Evolutionary conservation across 768 basidiomycete species (phyloP), one percentile per base, ranked within the genome.

Genomic region (Chalciporus sphaerocephalus): DNA sequence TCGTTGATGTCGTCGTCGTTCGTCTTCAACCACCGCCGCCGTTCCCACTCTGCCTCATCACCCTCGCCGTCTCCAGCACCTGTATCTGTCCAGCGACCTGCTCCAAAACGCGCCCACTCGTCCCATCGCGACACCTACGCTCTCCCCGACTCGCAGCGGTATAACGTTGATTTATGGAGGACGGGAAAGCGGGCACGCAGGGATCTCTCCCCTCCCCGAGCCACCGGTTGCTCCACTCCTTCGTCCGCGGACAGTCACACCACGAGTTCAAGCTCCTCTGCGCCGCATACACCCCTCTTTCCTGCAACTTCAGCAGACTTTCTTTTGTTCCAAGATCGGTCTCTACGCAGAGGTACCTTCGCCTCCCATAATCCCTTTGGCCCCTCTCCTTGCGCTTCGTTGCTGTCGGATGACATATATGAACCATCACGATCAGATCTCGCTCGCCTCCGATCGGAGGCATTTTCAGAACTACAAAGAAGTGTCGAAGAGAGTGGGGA

Each of bases 401-500:
- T 40, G 44, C 41, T 50, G 25, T 46, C 40, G 3, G 53, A 53
- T 44, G 67, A 64, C 39, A n/a, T 43, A 27, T 55, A 46, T 20
- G 55, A 59, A 21, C 47, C 47, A 21, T 53, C 62, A 23, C 39
- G 60, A 13, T 58, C 48, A 5, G 69, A 72, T 38, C 64, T 79
- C 5, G 62, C 61, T 25, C 73, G 69, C 33, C 66, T 85, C 39
- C 78, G 79, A 46, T 79, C 83, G 0, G 71, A 70, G 45, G 85
- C 86, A 5, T 85, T 85, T 48, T 73, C 74, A 63, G 82, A 85
- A 52, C 74, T 88, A 30, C 79, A 73, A 35, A 71, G 74, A 55
- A 84, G 77, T 50, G 72, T 87, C 17, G 71, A 72, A 22, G 78
- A 85, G 53, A 79, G 70, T 51, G 83, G 81, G 16, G 84, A 87